Base-by-base conservation (phyloP, 805 yeast species). In the Candida peoriensis region DNA sequence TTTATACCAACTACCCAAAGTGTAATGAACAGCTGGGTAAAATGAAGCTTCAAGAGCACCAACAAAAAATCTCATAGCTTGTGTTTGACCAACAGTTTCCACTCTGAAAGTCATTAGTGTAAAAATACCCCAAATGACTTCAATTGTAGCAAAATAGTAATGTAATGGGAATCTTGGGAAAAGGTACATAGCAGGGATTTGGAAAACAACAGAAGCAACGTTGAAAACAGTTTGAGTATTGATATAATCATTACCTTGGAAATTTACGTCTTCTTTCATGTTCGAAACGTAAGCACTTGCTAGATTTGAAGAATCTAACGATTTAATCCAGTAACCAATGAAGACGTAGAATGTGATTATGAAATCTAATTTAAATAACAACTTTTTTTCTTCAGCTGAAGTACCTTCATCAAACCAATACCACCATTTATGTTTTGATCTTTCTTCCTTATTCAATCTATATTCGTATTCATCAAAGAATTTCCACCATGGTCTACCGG, bases 11-110 rank as follows among this genome's bases (percentile, higher is more conserved):
- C 74, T 64, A 14, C 83, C 85, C 43, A 70, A 60, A 29, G 75
- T 55, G 44, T 73, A 76, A 45, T 77, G 81, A 36, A 76, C 64
- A 13, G 75, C 76, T 4, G 86, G 82, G 60, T 74, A 68, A 48
- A 66, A 72, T 12, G 79, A 75, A 4, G 82, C 75, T 52, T 85
- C 93, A 52, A 77, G 76, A 1, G 75, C 72, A 33, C 83, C 88
- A 39, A 81, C 66, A 30, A 81, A 66, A 46, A 81, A 81, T 36
- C 93, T 60, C 38, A 77, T 57, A 2, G 71, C 89, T 54, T 76
- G 71, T 34, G 83, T 60, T 37, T 74, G 76, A 1, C 63, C 54
- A 13, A 72, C 70, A 10, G 61, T 8, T 16, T 25, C 19, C 2
- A 25, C 28, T 3, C 19, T 16, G n/a, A 19, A 18, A 16, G 28